Conservation (phyloP, 2,329 filamentous ascomycete species). For the Beauveria varroae region DNA sequence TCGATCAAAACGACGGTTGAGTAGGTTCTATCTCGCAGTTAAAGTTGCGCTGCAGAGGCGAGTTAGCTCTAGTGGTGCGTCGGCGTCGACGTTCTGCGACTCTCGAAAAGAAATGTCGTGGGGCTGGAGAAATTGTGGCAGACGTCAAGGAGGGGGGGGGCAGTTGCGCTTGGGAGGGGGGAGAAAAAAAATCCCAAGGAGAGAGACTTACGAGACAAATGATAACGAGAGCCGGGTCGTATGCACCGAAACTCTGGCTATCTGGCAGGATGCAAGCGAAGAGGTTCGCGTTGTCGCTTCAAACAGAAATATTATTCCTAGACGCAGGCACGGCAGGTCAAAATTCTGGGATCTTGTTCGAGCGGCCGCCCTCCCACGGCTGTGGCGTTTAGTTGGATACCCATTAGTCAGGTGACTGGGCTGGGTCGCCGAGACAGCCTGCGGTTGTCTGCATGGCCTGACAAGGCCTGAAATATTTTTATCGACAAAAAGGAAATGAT, state of each 20-base stretch:
- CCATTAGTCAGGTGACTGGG: slow-evolving; percentile 12
- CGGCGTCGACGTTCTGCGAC: not conserved
- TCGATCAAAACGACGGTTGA: not conserved
- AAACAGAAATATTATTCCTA: not conserved
- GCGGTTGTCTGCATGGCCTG: not conserved
- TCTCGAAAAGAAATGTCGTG: slow-evolving; percentile 8
- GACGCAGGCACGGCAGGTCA: not conserved
- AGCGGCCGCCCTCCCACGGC: slow-evolving; percentile 10
- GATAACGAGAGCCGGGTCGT: slow-evolving; percentile 6
- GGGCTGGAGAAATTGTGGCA: slow-evolving; percentile 9
- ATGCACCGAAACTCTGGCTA: not conserved
- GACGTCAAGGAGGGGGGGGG: slow-evolving; percentile 7
- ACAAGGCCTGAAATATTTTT: not conserved
- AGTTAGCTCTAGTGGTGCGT: not conserved
- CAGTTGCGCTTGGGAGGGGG: not conserved
- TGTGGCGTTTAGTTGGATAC: slow-evolving; percentile 11
- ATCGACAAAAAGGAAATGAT: not conserved
- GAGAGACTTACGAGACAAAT: slow-evolving; percentile 1
- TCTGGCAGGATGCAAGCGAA: not conserved
- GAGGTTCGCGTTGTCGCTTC: not conserved
- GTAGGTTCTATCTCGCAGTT: not conserved
- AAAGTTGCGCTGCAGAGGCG: not conserved
- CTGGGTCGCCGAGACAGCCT: not conserved
- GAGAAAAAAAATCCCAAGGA: not conserved
- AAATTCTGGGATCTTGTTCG: slow-evolving; percentile 10